Percentiles rank a stretch among this genome's conserved stretches.
Conservation (phyloP, 1,284 basidiomycete species). For the Anthracocystis panici-leucophaei region DNA sequence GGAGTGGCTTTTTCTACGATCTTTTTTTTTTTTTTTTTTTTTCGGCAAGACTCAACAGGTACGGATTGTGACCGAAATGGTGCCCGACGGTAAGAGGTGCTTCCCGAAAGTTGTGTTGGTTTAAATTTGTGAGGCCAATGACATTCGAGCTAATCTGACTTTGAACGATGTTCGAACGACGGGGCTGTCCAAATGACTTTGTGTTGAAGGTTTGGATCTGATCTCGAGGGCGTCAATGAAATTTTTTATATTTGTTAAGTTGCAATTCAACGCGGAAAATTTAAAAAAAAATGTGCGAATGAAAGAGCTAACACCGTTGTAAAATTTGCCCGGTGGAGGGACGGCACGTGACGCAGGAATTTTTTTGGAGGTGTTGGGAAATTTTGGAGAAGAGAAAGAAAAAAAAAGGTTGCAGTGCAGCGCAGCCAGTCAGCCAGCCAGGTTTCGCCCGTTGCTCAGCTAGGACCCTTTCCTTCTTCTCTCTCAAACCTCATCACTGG, state of each 20-base stretch:
- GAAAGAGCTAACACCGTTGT: neutral
- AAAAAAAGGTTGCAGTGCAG: neutral
- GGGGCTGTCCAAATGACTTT: too few species aligned
- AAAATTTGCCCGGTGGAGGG: neutral
- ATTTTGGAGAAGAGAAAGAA: slow-evolving; percentile 4
- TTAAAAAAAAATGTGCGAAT: neutral
- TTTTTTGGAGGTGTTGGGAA: slow-evolving; percentile 11
- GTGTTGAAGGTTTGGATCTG: too few species aligned
- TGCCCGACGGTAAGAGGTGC: too few species aligned
- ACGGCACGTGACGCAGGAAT: slow-evolving; percentile 18
- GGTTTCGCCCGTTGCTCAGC: slow-evolving; percentile 5
- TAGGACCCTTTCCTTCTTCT: neutral
- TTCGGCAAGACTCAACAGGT: too few species aligned
- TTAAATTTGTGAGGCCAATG: too few species aligned
- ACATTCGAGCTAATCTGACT: too few species aligned
- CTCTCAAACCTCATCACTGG: neutral
- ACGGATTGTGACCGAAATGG: too few species aligned
- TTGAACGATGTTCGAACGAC: too few species aligned
- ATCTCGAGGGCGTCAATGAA: too few species aligned
- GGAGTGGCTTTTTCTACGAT: too few species aligned
- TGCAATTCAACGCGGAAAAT: neutral
- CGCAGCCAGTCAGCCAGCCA: neutral
- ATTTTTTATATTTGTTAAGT: neutral
- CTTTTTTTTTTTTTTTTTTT: too few species aligned
- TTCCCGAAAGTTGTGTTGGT: too few species aligned